Percentiles rank a stretch among this genome's conserved stretches.
These are phyloP conservation scores for Drechmeria coniospora DNA, from an alignment of 2,329 filamentous ascomycete species.

Conservation along the genomic window DNA sequence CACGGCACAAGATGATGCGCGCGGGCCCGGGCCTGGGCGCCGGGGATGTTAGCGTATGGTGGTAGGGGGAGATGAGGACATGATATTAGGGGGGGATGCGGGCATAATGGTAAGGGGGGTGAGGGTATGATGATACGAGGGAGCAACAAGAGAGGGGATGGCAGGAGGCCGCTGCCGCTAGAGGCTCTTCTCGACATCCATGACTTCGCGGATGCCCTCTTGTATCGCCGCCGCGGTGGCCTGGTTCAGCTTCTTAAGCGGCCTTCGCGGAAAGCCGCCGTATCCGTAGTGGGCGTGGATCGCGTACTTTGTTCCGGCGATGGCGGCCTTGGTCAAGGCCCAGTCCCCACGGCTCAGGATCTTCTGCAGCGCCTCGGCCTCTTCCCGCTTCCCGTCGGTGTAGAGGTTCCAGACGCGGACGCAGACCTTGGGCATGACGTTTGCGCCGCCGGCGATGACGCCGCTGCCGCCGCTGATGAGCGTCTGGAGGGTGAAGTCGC, in stretches of 20 bases:
- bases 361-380: conserved; percentile 63
- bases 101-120: too few species aligned
- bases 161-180: too few species aligned
- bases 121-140: too few species aligned
- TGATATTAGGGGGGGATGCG: background rate
- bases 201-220: conserved; percentile 44
- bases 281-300: conserved; percentile 73
- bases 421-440: conserved; percentile 71
- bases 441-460: conserved; percentile 75
- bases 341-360: conserved; percentile 67
- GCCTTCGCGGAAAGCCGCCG: conserved; percentile 59
- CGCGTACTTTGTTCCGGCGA: conserved; percentile 73
- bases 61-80: too few species aligned
- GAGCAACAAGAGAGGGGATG: too few species aligned
- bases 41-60: too few species aligned
- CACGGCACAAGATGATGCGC: too few species aligned
- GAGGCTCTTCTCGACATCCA: conserved; percentile 46
- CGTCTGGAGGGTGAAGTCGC: conserved; percentile 76
- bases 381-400: conserved; percentile 53
- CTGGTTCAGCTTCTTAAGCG: conserved; percentile 50
- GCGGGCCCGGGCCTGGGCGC: too few species aligned
- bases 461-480: conserved; percentile 64
- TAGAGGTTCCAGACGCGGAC: conserved; percentile 67
- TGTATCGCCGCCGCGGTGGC: conserved; percentile 36
- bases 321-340: conserved; percentile 67